Base-by-base conservation (phyloP, 2,329 filamentous ascomycete genomes). In the Aureobasidium sp. region DNA sequence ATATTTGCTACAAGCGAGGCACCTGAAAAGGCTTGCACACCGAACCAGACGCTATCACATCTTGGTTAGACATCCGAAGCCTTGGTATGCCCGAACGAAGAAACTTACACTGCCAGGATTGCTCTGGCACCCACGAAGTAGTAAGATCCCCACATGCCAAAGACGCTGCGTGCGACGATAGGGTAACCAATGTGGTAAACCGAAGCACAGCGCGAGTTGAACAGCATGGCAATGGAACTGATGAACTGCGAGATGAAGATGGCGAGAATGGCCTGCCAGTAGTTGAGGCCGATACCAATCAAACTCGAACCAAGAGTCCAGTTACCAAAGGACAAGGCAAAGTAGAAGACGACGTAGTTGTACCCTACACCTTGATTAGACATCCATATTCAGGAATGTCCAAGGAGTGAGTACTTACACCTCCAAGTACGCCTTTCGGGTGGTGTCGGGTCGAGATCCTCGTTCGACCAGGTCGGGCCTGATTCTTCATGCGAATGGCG, bases 121-220 rank as follows among this genome's bases (percentile, higher is more conserved):
- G 74, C 71, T 53, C 77, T 70, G 9, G 75, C 74, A 32, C 71
- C 68, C 15, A 79, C 75, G 61, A 76, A 75, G 63, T 77, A 79
- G 67, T 76, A 79, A 8, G 72, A 70, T 12, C 75, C 76, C 63
- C 69, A 76, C 70, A 77, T 76, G 62, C 76, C 76, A 63, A 77
- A 76, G 10, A 75, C 73, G 6, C 68, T 69, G n/a, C 76, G 68
- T 23, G 69, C 69, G 20, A 76, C 69, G 17, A 72, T 69, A 1
- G 77, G 76, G 62, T 76, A 79, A 9, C 74, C 76, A 51, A 78
- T 70, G n/a, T 78, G 76, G 63, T 79, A 79, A 13, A 74, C 71
- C 17, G 68, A 72, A 3, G 76, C 76, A 53, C 72, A 74, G 47
- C 77, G 72, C 17, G 75, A 75, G 68, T 79, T 79, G 69, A 78